Base-by-base conservation (phyloP, 2,329 filamentous ascomycete genomes). In the Aspergillus luchuensis region DNA sequence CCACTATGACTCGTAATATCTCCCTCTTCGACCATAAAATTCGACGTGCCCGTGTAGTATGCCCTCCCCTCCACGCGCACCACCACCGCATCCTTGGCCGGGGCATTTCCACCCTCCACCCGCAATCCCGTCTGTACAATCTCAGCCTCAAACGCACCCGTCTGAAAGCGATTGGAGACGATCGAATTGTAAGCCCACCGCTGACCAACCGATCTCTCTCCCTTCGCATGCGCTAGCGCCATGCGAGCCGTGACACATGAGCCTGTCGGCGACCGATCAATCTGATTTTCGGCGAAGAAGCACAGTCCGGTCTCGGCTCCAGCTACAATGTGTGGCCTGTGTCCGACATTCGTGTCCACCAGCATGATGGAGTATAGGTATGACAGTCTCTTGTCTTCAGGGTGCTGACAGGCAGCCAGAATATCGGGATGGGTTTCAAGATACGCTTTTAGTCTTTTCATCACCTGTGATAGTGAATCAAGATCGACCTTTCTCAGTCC, bases 271-370 rank as follows among this genome's bases (percentile, higher is more conserved):
- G 76, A 75, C 17, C 80, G 74, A 66, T 85, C 81, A 45, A 84
- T 76, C 61, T 82, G 78, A 56, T 78, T 75, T 28, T 81, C 76
- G 0, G 79, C 79, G 61, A 82, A 79, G 68, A 77, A 78, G 64
- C 78, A 81, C 0, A 81, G 60, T 0, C 80, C 80, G 0, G 75
- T 77, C 62, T 82, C 81, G 8, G 71, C 69, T 6, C 73, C 72
- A 4, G 56, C 53, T 3, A 68, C 66, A 5, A 57, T 66, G 2
- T 23, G 50, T 11, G 65, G 59, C 4, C 59, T 51, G 17, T 39
- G 33, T 2, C 69, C 67, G 15, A 69, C 25, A 13, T 62, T 55
- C 21, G 69, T 23, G 61, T 78, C 71, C 1, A 73, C 72, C 8
- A 81, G 64, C 60, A 81, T 77, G 17, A 81, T 71, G 4, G 74